A percentile compares a stretch with the other conserved stretches of the same genome.
These are phyloP conservation scores for Ulmus americana DNA, from an alignment of 331 rosid genomes.

Conservation along the genomic window DNA sequence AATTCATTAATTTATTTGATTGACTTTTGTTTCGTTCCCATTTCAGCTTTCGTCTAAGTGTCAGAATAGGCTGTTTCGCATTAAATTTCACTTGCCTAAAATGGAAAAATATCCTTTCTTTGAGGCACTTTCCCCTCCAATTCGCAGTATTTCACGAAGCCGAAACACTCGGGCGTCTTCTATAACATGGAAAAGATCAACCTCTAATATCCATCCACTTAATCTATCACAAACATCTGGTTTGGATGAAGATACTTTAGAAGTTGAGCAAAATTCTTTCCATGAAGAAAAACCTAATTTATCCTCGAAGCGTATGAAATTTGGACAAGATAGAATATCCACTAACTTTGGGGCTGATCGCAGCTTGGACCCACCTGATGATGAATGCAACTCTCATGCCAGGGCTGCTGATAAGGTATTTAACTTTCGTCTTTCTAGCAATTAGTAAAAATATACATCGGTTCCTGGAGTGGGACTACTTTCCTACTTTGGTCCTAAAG, in stretches of 20 bases:
- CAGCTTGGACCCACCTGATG: constrained; percentile 43
- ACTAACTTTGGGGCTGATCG: constrained; percentile 37
- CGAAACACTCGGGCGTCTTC: constrained; percentile 59
- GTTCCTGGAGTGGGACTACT: no score
- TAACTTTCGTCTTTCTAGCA: background rate
- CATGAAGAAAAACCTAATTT: constrained; percentile 45
- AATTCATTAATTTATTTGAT: constrained; percentile 8
- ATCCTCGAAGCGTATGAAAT: constrained; percentile 51
- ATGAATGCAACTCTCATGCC: constrained; percentile 64
- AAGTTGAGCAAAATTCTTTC: constrained; percentile 35
- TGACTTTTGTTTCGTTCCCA: constrained; percentile 24
- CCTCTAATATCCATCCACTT: constrained; percentile 31
- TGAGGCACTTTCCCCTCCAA: constrained; percentile 58
- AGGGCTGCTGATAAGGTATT: constrained; percentile 51
- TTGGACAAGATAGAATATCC: constrained; percentile 58
- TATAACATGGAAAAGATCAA: constrained; percentile 54
- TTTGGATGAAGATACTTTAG: constrained; percentile 40
- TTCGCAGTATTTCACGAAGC: constrained; percentile 79
- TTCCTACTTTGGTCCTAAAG: no score
- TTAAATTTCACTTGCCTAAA: constrained; percentile 53
- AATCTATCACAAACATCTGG: constrained; percentile 40
- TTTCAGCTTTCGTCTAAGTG: constrained; percentile 95
- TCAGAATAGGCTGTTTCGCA: constrained; percentile 69
- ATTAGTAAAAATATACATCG: background rate
- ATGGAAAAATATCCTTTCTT: constrained; percentile 61